A percentile compares a stretch with the other conserved stretches of the same genome.
Conservation (phyloP, 495 filamentous ascomycete genomes). For the Letharia lupina region DNA sequence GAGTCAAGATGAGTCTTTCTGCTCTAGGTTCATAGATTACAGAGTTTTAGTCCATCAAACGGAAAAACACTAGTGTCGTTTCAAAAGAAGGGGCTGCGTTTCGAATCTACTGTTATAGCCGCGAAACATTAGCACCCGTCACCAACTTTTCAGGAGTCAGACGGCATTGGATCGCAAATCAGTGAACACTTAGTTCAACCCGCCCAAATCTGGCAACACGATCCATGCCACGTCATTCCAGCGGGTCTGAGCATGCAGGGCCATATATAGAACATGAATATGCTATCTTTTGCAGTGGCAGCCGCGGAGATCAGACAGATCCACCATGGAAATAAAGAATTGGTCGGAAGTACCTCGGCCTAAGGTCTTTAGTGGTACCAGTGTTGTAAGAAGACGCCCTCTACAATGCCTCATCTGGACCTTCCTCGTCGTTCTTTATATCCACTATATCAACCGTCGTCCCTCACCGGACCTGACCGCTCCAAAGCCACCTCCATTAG, state of each 20-base stretch:
- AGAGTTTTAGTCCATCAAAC: no score
- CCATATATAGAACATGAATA: background rate
- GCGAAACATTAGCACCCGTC: no score
- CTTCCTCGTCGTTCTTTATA: background rate
- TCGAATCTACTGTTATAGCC: no score
- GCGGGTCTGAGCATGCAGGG: background rate
- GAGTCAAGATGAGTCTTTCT: no score
- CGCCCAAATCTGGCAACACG: no score
- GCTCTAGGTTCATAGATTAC: no score
- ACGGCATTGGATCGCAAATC: no score
- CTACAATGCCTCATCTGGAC: background rate
- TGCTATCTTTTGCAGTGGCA: background rate
- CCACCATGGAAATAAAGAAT: background rate
- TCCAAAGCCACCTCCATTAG: background rate
- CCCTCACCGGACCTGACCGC: background rate
- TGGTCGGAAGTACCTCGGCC: background rate
- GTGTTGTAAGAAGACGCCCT: background rate
- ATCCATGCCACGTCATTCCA: background rate
- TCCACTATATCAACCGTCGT: background rate
- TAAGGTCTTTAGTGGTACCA: background rate
- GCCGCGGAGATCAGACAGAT: background rate
- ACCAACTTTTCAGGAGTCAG: no score
- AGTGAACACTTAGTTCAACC: no score
- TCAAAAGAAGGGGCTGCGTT: no score
- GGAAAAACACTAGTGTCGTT: no score